phyloP scores from a whole-genome alignment of 2,329 filamentous ascomycete species.

The Trichoderma citrinoviride region DNA sequence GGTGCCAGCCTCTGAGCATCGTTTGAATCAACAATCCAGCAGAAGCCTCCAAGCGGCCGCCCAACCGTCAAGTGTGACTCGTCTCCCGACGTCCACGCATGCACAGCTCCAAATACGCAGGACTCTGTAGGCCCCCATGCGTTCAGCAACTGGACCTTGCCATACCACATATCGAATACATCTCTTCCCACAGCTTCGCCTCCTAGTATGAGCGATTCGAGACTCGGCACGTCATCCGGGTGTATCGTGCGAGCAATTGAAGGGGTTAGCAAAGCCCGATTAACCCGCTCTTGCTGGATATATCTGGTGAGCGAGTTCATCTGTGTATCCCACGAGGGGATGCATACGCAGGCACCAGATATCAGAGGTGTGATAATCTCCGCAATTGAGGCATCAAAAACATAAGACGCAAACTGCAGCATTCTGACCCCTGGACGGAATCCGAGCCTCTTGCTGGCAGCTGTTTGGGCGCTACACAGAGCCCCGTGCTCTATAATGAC shows the following conservation, averaged over 20 bases:
- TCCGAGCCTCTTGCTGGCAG: not conserved
- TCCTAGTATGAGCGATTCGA: not conserved
- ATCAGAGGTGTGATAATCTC: slow-evolving; percentile 9
- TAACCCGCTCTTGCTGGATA: not conserved
- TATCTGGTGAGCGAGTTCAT: not conserved
- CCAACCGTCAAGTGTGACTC: slow-evolving; percentile 12
- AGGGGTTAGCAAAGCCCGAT: slow-evolving; percentile 5
- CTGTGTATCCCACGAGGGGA: slow-evolving; percentile 5
- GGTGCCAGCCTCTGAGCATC: slow-evolving; percentile 2
- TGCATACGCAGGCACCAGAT: slow-evolving; percentile 14
- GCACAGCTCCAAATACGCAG: slow-evolving; percentile 15
- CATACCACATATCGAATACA: slow-evolving; percentile 7
- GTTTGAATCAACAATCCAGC: slow-evolving; percentile 20
- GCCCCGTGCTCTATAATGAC: slow-evolving; percentile 23
- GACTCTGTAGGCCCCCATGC: slow-evolving; percentile 13
- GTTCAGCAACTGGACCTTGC: slow-evolving; percentile 1
- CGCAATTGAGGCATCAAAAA: slow-evolving; percentile 3
- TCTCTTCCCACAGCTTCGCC: slow-evolving; percentile 9
- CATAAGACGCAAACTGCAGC: slow-evolving; percentile 17
- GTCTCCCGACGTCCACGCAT: not conserved
- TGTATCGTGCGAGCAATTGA: slow-evolving; percentile 7
- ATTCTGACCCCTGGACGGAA: not conserved
- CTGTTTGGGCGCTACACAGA: slow-evolving; percentile 2
- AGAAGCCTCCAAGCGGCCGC: slow-evolving; percentile 4
- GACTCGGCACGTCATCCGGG: not conserved